Conservation (phyloP, 148 eudicot species). For the Arctostaphylos glauca region DNA sequence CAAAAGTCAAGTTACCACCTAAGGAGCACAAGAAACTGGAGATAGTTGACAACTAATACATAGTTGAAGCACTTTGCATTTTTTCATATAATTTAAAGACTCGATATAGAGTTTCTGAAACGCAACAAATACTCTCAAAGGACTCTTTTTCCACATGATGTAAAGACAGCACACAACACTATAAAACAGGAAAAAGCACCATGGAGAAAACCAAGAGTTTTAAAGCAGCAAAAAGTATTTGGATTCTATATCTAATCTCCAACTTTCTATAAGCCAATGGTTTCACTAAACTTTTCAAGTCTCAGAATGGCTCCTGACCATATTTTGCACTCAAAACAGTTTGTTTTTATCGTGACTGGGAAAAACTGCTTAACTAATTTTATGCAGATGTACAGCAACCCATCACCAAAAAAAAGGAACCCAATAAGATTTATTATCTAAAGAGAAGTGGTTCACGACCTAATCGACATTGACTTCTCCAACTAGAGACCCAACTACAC, state of each 20-base stretch:
- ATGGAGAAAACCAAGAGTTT: background rate
- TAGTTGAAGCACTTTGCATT: background rate
- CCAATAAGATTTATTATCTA: background rate
- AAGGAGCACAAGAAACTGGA: background rate
- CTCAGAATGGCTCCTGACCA: background rate
- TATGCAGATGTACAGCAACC: background rate
- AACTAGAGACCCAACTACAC: background rate
- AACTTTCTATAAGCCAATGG: slow-evolving; percentile 12
- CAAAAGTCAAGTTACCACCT: background rate
- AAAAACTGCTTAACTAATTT: background rate
- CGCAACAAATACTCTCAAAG: background rate
- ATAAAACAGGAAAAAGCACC: background rate
- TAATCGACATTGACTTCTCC: background rate
- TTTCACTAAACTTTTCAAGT: slow-evolving; percentile 6
- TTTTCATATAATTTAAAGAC: background rate
- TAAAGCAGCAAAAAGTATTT: background rate
- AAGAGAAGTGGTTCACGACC: background rate
- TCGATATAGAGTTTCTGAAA: background rate
- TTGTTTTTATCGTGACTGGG: background rate
- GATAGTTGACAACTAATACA: background rate
- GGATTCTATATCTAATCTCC: background rate
- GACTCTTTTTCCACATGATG: background rate
- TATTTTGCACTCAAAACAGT: slow-evolving; percentile 1
- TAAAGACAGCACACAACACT: background rate
- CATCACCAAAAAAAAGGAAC: background rate